A percentile compares a stretch with the other conserved stretches of the same genome.
Evolutionary conservation across 495 filamentous ascomycete genomes (phyloP).

Genomic region (Lasiosphaeria hispida): DNA sequence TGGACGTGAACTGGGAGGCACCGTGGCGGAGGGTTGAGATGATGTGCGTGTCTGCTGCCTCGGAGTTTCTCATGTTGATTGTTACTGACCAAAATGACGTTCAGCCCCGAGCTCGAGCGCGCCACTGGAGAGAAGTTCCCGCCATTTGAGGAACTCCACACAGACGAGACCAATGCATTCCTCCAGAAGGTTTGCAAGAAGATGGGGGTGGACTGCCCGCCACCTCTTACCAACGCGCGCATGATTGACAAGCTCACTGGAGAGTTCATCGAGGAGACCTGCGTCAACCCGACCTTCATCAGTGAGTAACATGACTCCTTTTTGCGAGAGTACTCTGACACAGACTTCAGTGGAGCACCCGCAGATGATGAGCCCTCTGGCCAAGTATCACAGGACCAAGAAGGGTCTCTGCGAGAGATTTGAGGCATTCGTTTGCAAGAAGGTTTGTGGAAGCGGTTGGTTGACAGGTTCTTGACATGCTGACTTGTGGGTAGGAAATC

Average conservation of each 20-base stretch:
- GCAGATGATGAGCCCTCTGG: constrained; percentile 95
- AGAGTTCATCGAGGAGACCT: constrained; percentile 92
- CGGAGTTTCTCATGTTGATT: background rate
- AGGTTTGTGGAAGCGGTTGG: constrained; percentile 36
- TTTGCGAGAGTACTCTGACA: background rate
- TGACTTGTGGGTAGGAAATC: constrained; percentile 55
- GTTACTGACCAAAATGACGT: background rate
- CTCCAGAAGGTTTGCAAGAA: constrained; percentile 81
- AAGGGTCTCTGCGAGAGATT: constrained; percentile 92
- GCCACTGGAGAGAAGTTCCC: constrained; percentile 92
- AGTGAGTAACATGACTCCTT: constrained; percentile 45
- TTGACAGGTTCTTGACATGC: background rate
- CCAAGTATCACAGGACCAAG: constrained; percentile 84
- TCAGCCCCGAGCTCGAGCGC: constrained; percentile 73
- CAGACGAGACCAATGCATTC: constrained; percentile 80
- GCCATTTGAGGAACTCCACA: constrained; percentile 83
- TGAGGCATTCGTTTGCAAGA: constrained; percentile 96
- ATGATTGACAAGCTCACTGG: constrained; percentile 98
- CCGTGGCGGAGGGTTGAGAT: constrained; percentile 95
- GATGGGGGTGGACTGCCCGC: constrained; percentile 83
- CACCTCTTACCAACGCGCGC: constrained; percentile 89
- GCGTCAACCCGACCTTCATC: constrained; percentile 96
- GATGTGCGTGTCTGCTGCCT: constrained; percentile 50
- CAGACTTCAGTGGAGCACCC: constrained; percentile 57
- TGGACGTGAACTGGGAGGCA: constrained; percentile 90